Base-by-base conservation (phyloP, 208 protist species). In the Tritrichomonas foetus region DNA sequence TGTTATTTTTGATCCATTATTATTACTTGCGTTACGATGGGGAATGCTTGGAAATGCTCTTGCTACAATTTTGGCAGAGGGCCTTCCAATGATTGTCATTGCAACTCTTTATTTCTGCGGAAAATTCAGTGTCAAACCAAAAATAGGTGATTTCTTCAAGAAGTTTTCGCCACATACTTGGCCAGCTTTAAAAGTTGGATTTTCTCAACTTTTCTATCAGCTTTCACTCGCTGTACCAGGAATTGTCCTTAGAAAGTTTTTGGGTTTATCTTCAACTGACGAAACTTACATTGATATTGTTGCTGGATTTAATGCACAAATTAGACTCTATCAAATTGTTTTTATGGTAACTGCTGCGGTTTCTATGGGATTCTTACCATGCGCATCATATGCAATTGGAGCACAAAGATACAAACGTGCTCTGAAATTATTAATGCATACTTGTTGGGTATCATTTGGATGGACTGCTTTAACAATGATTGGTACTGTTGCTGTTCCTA, bases 351-450 rank as follows among this genome's bases (percentile, higher is more conserved):
- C 14, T 3, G 39, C 14, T 11, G 74, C 74, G 9, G 3, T 84
- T n/a, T 33, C 27, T 2, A 13, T 44, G 13, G 74, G 74, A 55
- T 84, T 47, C 13, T 25, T 84, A 13, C 74, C 74, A 84, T 84
- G 74, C n/a, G 74, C 74, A 1, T 49, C 74, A 53, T 84, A 84
- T 84, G 74, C 74, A 84, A 27, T 39, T 53, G 74, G n/a, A 33
- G 36, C 74, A 1, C 22, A 22, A 8, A 8, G 39, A 13, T 55
- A 55, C 41, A 84, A 84, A 11, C 36, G 74, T 1, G 5, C 3
- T 33, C 25, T 84, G 27, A 3, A 8, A 9, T n/a, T 84, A 8
- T 53, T 44, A 22, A 55, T 53, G 14, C 74, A 84, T 44, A 27
- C n/a, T 14, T 53, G 8, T 13, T 84, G 74, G 74, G n/a, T 84